Evolutionary conservation across 2,329 filamentous ascomycete genomes (phyloP), one percentile per base, ranked within the genome.

Genomic region (Pseudocercospora vitis): DNA sequence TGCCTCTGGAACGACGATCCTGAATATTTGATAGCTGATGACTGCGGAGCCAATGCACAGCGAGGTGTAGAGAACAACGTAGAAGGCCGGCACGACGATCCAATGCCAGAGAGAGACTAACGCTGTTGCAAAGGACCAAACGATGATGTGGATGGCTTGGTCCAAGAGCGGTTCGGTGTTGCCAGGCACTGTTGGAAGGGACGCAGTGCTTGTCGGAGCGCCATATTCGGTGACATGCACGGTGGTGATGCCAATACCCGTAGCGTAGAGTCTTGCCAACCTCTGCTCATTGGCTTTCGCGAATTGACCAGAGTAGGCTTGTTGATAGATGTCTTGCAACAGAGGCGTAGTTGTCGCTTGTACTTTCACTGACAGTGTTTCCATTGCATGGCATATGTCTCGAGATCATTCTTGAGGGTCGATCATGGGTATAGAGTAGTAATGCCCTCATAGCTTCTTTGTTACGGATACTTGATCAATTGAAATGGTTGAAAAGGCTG

Each of bases 221-320:
- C 21, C 21, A n/a, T 9, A 7, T 44, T 18, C 21, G 39, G 19
- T 44, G 4, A 21, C 39, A 21, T 26, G 14, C 12, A 21, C 7
- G 3, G 14, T n/a, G 21, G 7, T 21, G 8, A 21, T n/a, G 18
- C 11, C 6, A 12, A 21, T 3, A 7, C 18, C 26, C 39, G 39
- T 44, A 21, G 19, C 39, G 26, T 44, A 44, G 14, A 44, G 39
- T 26, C 21, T 44, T 44, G 39, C 18, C 14, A 44, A 14, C 39
- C 39, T 18, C 23, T n/a, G n/a, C n/a, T n/a, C n/a, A n/a, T n/a
- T n/a, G n/a, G 39, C 39, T 16, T 44, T 44, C 18, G 21, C 21
- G 14, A 26, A 23, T 21, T 44, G 21, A n/a, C 4, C 39, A 7
- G 39, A 23, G 39, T 44, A 44, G n/a, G 39, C 39, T 26, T 44